Percentiles rank a stretch among this genome's conserved stretches.
phyloP scores from a whole-genome alignment of 441 rosid species.

The Erodium texanum region DNA sequence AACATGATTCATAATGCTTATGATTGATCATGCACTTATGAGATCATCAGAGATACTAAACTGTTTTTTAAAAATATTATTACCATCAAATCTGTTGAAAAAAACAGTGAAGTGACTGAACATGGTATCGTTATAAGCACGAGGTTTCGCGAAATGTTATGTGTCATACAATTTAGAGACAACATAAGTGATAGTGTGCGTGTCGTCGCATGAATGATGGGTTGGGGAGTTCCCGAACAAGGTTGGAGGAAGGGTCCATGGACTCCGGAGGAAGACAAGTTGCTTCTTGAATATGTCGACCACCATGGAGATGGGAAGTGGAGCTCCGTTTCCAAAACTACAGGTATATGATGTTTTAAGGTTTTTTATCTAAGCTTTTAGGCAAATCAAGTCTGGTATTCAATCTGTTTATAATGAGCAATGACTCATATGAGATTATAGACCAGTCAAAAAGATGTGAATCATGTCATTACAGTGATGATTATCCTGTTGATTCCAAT shows the following conservation, averaged over 20 bases:
- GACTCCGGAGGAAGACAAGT: conserved; percentile 64
- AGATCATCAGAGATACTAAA: conserved; percentile 7
- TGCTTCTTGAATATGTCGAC: conserved; percentile 43
- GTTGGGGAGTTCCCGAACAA: conserved; percentile 39
- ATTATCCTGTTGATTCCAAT: no score
- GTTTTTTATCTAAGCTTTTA: no score
- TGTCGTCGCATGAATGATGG: conserved; percentile 19
- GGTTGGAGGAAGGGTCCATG: conserved; percentile 82
- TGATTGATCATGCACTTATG: conserved; percentile 5
- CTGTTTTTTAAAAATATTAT: neutral
- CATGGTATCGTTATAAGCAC: conserved; percentile 3
- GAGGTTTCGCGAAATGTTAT: conserved; percentile 8
- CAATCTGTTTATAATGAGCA: no score
- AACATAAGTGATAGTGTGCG: conserved; percentile 5
- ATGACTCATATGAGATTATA: no score
- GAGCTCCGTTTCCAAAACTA: conserved; percentile 51
- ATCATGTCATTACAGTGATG: no score
- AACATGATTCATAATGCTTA: neutral
- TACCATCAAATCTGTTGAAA: neutral
- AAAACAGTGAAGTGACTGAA: conserved; percentile 14
- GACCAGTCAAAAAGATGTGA: no score
- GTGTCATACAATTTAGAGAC: conserved; percentile 29
- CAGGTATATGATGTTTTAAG: conserved; percentile 33
- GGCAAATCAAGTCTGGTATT: no score
- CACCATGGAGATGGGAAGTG: conserved; percentile 67